Percentiles rank a stretch among this genome's conserved stretches.
Evolutionary conservation across 495 filamentous ascomycete genomes (phyloP).

Genomic region (Xylaria palmicola): DNA sequence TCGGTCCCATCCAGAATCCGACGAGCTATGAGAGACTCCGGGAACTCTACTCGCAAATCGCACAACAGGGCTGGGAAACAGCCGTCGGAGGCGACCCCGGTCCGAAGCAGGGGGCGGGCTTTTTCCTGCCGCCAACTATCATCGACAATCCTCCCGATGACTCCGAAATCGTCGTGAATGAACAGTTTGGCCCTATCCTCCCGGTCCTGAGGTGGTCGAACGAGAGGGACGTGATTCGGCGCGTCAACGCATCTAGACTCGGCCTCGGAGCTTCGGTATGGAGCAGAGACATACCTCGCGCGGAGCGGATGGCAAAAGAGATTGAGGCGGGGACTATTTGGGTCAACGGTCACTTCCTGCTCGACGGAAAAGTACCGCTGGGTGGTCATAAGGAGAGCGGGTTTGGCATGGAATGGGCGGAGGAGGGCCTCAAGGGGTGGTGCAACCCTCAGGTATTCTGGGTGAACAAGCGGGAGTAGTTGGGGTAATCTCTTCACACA

Average conservation of each 20-base stretch:
- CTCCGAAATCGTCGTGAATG: slow-evolving; percentile 47
- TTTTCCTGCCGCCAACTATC: slow-evolving; percentile 57
- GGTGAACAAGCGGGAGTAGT: too few relatives aligned
- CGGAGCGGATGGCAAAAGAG: slow-evolving; percentile 36
- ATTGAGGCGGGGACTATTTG: slow-evolving; percentile 45
- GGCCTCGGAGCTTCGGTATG: slow-evolving; percentile 47
- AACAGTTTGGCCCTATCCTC: slow-evolving; percentile 51
- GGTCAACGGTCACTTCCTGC: slow-evolving; percentile 43
- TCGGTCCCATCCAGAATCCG: slow-evolving; percentile 57
- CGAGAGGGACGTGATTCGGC: slow-evolving; percentile 42
- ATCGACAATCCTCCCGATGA: slow-evolving; percentile 57
- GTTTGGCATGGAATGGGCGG: slow-evolving; percentile 55
- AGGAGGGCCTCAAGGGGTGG: slow-evolving; percentile 49
- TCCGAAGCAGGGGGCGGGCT: slow-evolving; percentile 22
- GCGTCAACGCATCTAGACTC: slow-evolving; percentile 38
- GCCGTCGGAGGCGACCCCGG: slow-evolving; percentile 5
- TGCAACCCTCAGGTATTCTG: slow-evolving; percentile 43
- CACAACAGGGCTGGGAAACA: slow-evolving; percentile 22
- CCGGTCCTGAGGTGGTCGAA: slow-evolving; percentile 41
- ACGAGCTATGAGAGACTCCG: slow-evolving; percentile 50
- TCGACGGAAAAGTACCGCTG: slow-evolving; percentile 45
- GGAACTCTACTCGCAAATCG: slow-evolving; percentile 27
- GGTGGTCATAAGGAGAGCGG: slow-evolving; percentile 59
- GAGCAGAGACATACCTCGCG: slow-evolving; percentile 37
- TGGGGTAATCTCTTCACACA: too few relatives aligned